Conservation (phyloP, 1,284 basidiomycete species). For the Ceratobasidium sp. region DNA sequence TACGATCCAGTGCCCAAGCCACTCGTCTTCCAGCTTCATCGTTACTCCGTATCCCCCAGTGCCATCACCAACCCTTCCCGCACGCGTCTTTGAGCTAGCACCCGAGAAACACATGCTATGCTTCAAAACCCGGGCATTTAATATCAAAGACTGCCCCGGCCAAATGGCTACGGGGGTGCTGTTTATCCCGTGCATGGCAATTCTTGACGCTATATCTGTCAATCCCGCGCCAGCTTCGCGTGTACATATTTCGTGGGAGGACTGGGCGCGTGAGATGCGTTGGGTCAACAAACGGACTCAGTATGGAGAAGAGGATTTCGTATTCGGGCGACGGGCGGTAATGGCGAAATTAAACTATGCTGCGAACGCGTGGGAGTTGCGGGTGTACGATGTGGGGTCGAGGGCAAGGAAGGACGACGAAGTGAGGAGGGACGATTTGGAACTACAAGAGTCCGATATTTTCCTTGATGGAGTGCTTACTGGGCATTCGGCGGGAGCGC, state of each 20-base stretch:
- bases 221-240: not conserved
- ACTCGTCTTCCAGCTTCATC: constrained; percentile 12
- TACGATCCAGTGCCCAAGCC: constrained; percentile 8
- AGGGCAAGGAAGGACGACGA: not conserved
- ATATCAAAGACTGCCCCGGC: not conserved
- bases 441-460: not conserved
- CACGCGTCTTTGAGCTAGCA: constrained; percentile 37
- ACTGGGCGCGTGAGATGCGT: constrained; percentile 5
- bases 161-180: constrained; percentile 13
- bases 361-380: not conserved
- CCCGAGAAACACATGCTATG: constrained; percentile 17
- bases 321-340: constrained; percentile 17
- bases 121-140: constrained; percentile 10
- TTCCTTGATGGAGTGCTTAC: constrained; percentile 22
- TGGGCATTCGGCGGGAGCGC: not conserved
- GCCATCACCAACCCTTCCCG: not conserved
- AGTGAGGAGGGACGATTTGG: not conserved
- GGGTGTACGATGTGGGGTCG: constrained; percentile 21
- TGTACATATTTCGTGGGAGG: constrained; percentile 23
- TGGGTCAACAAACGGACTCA: constrained; percentile 14
- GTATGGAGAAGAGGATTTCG: not conserved
- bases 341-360: not conserved
- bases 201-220: not conserved
- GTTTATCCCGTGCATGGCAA: not conserved
- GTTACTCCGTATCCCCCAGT: not conserved